Evolutionary conservation across 345 rosid genomes (phyloP).

Genomic region (Moricandia arvensis): DNA sequence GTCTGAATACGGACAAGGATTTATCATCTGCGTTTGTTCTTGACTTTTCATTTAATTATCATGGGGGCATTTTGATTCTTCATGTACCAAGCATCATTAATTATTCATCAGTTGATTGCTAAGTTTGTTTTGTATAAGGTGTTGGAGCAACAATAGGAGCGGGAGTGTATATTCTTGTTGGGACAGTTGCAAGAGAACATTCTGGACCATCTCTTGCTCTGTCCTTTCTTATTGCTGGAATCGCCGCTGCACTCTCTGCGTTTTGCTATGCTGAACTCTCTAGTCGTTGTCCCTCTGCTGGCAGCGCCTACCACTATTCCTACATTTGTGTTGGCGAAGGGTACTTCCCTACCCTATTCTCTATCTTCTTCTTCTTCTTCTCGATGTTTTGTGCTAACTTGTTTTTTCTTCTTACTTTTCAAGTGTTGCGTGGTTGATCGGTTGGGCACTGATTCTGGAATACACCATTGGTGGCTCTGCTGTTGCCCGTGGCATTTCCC

Average conservation of each 20-base stretch:
- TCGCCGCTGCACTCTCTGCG: conserved; percentile 93
- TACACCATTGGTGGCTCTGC: conserved; percentile 96
- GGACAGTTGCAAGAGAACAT: conserved; percentile 98
- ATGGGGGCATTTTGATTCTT: no score
- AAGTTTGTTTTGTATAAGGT: conserved; percentile 43
- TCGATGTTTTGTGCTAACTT: neutral
- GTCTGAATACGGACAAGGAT: neutral
- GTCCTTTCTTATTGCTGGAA: conserved; percentile 89
- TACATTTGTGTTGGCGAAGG: conserved; percentile 98
- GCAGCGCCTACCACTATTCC: conserved; percentile 98
- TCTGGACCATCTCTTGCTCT: conserved; percentile 91
- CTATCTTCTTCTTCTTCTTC: neutral
- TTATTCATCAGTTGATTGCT: no score
- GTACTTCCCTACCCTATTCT: no score
- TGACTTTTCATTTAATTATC: no score
- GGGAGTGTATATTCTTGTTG: conserved; percentile 95
- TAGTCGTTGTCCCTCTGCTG: conserved; percentile 98
- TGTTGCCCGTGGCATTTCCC: conserved; percentile 93
- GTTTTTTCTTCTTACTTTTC: neutral
- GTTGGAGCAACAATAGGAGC: conserved; percentile 99
- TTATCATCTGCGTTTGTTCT: neutral
- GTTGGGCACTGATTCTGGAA: conserved; percentile 94
- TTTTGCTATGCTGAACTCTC: conserved; percentile 97
- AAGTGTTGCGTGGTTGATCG: conserved; percentile 95
- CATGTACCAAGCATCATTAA: no score